Conservation (phyloP, 495 filamentous ascomycete species). For the Tuber magnatum region DNA sequence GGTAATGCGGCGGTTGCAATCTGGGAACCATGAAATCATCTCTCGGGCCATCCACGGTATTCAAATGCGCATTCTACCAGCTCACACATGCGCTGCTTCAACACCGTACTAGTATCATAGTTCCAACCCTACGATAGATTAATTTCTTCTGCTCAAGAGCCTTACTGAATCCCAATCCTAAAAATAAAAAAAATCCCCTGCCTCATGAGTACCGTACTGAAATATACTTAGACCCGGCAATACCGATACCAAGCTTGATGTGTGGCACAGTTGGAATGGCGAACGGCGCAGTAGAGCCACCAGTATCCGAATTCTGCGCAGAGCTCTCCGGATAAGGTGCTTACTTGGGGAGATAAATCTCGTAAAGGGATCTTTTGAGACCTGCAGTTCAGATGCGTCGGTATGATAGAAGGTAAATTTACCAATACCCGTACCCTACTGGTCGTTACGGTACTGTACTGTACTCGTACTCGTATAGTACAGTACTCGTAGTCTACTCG, state of each 20-base stretch:
- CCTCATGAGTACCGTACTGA: background rate
- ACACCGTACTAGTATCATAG: background rate
- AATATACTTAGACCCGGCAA: background rate
- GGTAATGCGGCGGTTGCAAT: background rate
- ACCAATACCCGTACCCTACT: background rate
- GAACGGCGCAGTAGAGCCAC: background rate
- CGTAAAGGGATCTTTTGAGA: background rate
- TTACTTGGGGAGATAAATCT: background rate
- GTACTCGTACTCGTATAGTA: no score
- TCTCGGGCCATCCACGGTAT: background rate
- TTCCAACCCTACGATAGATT: background rate
- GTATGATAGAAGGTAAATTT: background rate
- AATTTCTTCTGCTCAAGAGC: background rate
- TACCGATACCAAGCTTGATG: background rate
- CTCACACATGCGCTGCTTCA: background rate
- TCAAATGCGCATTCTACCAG: background rate
- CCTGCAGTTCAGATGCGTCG: background rate
- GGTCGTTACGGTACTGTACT: no score
- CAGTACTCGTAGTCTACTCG: no score
- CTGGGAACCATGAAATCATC: background rate
- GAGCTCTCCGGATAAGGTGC: background rate
- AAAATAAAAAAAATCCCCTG: background rate
- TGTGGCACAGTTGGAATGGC: background rate
- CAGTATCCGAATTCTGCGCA: background rate
- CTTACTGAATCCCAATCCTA: background rate